A percentile compares a stretch with the other conserved stretches of the same genome.
phyloP scores from a whole-genome alignment of 345 rosid genomes.

The Eucalyptus pauciflora region DNA sequence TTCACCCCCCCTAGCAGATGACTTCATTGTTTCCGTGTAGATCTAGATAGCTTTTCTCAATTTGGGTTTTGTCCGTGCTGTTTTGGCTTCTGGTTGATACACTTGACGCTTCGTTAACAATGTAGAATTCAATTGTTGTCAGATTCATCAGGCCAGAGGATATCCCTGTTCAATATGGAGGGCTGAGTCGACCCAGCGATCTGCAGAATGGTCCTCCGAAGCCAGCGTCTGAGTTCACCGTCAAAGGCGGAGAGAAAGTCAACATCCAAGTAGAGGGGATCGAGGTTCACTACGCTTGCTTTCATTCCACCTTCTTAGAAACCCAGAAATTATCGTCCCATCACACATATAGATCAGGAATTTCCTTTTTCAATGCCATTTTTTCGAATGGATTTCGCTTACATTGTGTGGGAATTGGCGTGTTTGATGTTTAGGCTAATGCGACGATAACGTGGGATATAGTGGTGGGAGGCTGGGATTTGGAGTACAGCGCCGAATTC shows the following conservation, averaged over 20 bases:
- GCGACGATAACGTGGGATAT: conserved; percentile 93
- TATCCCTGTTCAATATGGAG: conserved; percentile 88
- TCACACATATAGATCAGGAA: background rate
- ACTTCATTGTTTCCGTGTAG: background rate
- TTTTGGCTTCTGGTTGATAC: background rate
- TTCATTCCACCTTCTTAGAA: background rate
- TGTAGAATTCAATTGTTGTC: background rate
- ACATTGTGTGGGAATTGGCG: background rate
- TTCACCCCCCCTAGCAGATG: background rate
- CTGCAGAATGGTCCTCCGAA: conserved; percentile 52
- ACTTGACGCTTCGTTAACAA: background rate
- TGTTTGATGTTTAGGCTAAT: conserved; percentile 61
- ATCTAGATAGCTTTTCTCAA: background rate
- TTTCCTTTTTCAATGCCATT: background rate
- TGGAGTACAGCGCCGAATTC: conserved; percentile 94
- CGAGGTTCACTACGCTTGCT: conserved; percentile 33
- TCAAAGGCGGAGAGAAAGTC: conserved; percentile 95
- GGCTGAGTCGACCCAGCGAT: conserved; percentile 65
- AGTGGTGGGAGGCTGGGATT: conserved; percentile 97
- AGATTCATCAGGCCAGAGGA: conserved; percentile 91
- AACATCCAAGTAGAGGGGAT: conserved; percentile 97
- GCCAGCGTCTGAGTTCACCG: conserved; percentile 83
- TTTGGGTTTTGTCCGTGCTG: background rate
- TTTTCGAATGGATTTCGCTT: background rate
- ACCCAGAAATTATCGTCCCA: background rate